A percentile compares a stretch with the other conserved stretches of the same genome.
These are phyloP conservation scores for Ochetophila trinervis DNA, from an alignment of 306 rosid species.

Conservation along the genomic window DNA sequence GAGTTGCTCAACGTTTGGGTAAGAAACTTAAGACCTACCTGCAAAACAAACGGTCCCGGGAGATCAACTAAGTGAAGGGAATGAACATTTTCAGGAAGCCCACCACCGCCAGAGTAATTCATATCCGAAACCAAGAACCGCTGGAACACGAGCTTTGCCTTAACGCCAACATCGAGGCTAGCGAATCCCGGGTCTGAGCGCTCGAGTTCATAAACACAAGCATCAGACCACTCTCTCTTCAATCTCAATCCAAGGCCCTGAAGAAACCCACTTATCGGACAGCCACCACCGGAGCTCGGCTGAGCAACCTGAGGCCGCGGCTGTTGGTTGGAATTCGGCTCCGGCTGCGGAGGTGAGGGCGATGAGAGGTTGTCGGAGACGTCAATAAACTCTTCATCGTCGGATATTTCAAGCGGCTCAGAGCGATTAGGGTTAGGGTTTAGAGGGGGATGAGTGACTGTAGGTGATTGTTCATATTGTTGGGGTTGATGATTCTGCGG, in stretches of 20 bases:
- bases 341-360: constrained; percentile 41
- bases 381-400: constrained; percentile 50
- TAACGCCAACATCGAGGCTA: constrained; percentile 41
- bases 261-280: constrained; percentile 56
- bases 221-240: constrained; percentile 58
- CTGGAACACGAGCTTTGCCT: constrained; percentile 72
- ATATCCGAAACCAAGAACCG: constrained; percentile 65
- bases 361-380: constrained; percentile 39
- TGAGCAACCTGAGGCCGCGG: constrained; percentile 15
- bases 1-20: neutral
- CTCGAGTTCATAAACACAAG: constrained; percentile 45
- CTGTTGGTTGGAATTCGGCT: constrained; percentile 9
- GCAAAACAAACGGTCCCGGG: constrained; percentile 79
- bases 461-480: constrained; percentile 7
- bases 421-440: constrained; percentile 23
- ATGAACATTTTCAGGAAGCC: constrained; percentile 63
- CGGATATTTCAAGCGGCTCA: constrained; percentile 53
- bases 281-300: constrained; percentile 10
- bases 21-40: constrained; percentile 36
- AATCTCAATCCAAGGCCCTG: constrained; percentile 48
- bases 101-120: constrained; percentile 58
- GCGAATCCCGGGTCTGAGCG: constrained; percentile 39
- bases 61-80: constrained; percentile 70
- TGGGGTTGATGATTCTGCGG: constrained; percentile 6
- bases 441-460: neutral